Conservation (phyloP, 192 early-diverging fungal species). For the Backusella westeae region DNA sequence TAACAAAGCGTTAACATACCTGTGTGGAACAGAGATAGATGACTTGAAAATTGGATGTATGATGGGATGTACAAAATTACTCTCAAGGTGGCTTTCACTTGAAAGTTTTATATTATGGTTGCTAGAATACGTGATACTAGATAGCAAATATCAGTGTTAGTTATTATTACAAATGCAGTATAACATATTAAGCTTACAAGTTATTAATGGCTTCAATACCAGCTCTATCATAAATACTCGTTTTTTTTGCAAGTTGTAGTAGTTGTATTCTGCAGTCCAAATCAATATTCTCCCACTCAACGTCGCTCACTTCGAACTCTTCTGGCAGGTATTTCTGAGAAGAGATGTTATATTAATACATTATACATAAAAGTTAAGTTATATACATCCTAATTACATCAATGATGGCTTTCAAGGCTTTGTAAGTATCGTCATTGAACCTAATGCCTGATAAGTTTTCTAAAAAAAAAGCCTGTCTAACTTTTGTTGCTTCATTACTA, state of each 20-base stretch:
- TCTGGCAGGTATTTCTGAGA: constrained; percentile 7
- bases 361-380: constrained; percentile 1
- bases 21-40: background rate
- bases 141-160: background rate
- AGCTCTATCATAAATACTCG: constrained; percentile 11
- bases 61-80: background rate
- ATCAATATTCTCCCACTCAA: background rate
- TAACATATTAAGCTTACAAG: constrained; percentile 13
- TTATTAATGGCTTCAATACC: constrained; percentile 2
- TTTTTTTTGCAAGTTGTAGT: constrained; percentile 7
- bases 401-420: constrained; percentile 8
- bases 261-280: background rate
- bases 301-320: constrained; percentile 3
- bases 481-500: constrained; percentile 1
- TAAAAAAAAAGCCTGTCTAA: background rate
- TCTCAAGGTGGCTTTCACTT: background rate
- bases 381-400: background rate
- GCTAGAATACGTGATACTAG: constrained; percentile 6
- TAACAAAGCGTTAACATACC: background rate
- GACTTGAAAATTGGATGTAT: background rate
- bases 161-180: constrained; percentile 1
- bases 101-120: constrained; percentile 12
- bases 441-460: constrained; percentile 9
- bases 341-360: constrained; percentile 10
- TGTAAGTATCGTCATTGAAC: constrained; percentile 9